Percentiles rank a stretch among this genome's conserved stretches.
Conservation (phyloP, 169 alveolate species). For the Cryptosporidium ubiquitum region DNA sequence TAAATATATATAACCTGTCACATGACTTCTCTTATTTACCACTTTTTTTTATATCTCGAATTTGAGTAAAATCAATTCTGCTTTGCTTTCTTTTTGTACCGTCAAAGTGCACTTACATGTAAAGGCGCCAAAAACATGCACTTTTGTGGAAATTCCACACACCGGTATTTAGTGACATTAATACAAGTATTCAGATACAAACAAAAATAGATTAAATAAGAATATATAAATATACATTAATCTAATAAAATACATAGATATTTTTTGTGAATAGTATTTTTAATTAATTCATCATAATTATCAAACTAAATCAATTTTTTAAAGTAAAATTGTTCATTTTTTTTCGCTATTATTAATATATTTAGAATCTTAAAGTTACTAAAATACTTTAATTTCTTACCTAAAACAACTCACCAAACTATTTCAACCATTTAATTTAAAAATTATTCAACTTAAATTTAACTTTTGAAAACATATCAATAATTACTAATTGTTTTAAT, state of each 20-base stretch:
- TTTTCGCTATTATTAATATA: no score
- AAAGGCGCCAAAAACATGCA: neutral
- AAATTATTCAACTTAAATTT: no score
- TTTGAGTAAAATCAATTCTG: neutral
- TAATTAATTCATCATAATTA: no score
- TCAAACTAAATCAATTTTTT: no score
- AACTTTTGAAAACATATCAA: neutral
- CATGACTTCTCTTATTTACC: neutral
- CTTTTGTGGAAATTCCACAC: neutral
- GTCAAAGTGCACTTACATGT: neutral
- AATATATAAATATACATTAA: neutral
- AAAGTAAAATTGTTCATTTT: neutral
- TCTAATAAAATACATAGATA: no score
- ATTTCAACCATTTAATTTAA: no score
- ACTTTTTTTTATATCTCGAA: constrained; percentile 19
- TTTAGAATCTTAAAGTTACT: no score
- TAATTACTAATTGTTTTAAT: neutral
- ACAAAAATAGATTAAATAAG: neutral
- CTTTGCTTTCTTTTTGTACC: neutral
- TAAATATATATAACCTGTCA: neutral
- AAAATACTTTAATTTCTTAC: no score
- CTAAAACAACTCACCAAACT: neutral
- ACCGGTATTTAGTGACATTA: neutral
- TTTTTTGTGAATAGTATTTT: no score
- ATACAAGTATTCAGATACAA: neutral